Evolutionary conservation across 306 rosid genomes (phyloP), one percentile per base, ranked within the genome.

Genomic region (cucumber (Cucumis sativus)): DNA sequence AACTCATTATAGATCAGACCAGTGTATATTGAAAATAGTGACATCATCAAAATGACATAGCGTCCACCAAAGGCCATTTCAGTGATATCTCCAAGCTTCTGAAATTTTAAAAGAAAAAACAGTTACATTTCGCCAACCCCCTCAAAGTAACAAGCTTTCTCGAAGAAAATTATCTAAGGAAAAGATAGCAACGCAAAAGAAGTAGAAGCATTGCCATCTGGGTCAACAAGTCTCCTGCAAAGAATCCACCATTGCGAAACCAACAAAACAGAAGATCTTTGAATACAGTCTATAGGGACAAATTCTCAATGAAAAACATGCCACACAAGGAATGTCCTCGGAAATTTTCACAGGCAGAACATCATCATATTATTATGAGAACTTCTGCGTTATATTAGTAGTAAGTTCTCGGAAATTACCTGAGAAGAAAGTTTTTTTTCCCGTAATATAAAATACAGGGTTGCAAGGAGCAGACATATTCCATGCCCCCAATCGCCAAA

Each of bases 401-500:
- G 30, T 17, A 80, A 84, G 78, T 76, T 78, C 39, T 58, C 23
- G 67, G 79, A 75, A 57, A 49, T 83, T 87, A 95, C 98, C 98
- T 92, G 91, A 78, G 88, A 87, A 68, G 97, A 89, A 84, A 88
- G 86, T 80, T 88, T 89, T 82, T 70, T 95, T 89, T 95, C 98
- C 84, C 91, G 86, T 81, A 81, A 62, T 80, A 95, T 72, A 74
- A 92, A 77, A 87, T 85, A 95, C 67, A 95, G 84, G 55, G 98
- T 83, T 49, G 83, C 96, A 52, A 95, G 87, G 54, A 95, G 85
- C 84, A 95, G 77, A 84, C 98, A 95, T 86, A 95, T 84, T 84
- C 98, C 98, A 84, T 95, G 98, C 73, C 98, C 98, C 98, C 98
- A 95, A 84, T 95, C 98, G 78, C 98, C 98, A 87, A 95, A 95